Evolutionary conservation across 345 rosid species (phyloP), one percentile per base, ranked within the genome.

Genomic region (Abelmoschus esculentus): DNA sequence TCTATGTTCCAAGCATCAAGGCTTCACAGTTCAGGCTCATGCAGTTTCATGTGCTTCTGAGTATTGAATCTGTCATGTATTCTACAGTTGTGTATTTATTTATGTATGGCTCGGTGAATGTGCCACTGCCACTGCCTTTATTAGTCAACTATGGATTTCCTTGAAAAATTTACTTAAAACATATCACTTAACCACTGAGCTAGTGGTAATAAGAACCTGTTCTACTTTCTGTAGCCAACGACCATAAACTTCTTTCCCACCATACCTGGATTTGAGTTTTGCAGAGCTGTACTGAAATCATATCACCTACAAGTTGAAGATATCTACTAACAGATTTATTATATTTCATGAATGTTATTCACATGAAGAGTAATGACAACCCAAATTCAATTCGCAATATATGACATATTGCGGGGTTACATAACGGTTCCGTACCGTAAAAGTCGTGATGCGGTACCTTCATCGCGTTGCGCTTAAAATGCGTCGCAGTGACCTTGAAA

Each of bases 1-100:
- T 7, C 22, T 42, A 15, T 32, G 5, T 32, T 32, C 47, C 69
- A 22, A 54, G 52, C 11, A 26, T 52, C 66, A 62, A 61, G 49
- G 72, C 74, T 75, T 73, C 69, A 75, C 65, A 70, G 71, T 73
- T 73, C 68, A 73, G 7, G 5, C 3, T 7, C 18, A 22, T 8
- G 0, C 50, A 42, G 17, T 47, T 32, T 67, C 69, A 60, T 60
- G 69, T 67, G 65, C 57, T 9, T 53, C 29, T 19, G 52, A 18
- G 6, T 34, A 4, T 34, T 52, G 22, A 9, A 17, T 53, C 58
- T 54, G 28, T 2, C 26, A 18, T 54, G 58, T 54, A 49, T 49
- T 49, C 40, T 49, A 52, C 56, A 54, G 58, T 7, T 54, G 58
- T 54, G 18, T 54, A 5, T 54, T 10, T 7, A 54, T 63, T 6